Evolutionary conservation across 805 yeast genomes (phyloP).

Genomic region (Wickerhamiella domercqiae): DNA sequence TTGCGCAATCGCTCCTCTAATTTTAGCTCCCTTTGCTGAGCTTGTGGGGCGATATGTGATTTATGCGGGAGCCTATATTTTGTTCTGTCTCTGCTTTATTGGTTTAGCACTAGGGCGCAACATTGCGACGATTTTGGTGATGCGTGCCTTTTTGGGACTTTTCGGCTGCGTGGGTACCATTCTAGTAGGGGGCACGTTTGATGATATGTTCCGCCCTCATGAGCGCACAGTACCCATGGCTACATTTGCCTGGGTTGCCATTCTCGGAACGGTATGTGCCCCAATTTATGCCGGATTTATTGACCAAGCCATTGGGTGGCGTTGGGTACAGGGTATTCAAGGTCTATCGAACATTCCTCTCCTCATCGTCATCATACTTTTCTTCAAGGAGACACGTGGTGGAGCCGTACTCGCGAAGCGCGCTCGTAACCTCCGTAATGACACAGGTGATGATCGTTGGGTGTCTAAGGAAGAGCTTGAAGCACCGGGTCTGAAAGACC

Average conservation of each 20-base stretch:
- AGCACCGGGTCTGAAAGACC: constrained; percentile 50
- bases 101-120: constrained; percentile 41
- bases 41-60: constrained; percentile 40
- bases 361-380: constrained; percentile 30
- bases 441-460: constrained; percentile 36
- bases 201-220: constrained; percentile 49
- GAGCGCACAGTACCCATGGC: constrained; percentile 59
- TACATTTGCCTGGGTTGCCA: constrained; percentile 39
- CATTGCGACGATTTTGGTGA: constrained; percentile 46
- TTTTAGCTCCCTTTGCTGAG: constrained; percentile 48
- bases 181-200: constrained; percentile 63
- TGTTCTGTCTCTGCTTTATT: constrained; percentile 27
- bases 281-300: constrained; percentile 48
- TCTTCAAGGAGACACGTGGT: constrained; percentile 51
- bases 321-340: constrained; percentile 57
- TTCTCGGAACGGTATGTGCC: constrained; percentile 55
- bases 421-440: constrained; percentile 35
- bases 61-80: constrained; percentile 33
- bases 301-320: constrained; percentile 46
- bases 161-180: constrained; percentile 63
- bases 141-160: constrained; percentile 54
- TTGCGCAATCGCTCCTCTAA: constrained; percentile 47
- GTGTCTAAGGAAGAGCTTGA: constrained; percentile 53
- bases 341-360: constrained; percentile 48
- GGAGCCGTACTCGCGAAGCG: constrained; percentile 37